Conservation (phyloP, 202 grass and related monocot genomes). For the Digitaria exilis region DNA sequence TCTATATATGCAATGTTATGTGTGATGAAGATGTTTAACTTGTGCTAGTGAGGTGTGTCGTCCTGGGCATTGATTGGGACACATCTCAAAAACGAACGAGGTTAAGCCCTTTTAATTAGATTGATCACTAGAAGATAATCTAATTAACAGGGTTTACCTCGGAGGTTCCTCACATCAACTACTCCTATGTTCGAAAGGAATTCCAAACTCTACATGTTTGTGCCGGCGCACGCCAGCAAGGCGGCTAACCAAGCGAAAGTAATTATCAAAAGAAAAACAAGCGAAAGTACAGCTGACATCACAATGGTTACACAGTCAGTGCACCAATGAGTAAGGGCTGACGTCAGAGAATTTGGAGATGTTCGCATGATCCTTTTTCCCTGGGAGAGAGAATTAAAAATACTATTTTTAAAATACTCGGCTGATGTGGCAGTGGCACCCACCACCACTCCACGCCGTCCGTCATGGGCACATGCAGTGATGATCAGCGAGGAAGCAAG, state of each 20-base stretch:
- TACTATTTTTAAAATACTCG: neutral
- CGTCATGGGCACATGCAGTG: slow-evolving; percentile 25
- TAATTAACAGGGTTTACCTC: no score
- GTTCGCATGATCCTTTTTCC: neutral
- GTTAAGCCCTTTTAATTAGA: no score
- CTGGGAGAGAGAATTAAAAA: neutral
- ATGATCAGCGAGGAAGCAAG: neutral
- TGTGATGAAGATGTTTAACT: no score
- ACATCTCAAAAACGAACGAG: no score
- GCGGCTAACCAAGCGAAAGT: neutral
- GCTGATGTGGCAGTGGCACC: slow-evolving; percentile 38
- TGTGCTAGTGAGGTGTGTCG: no score
- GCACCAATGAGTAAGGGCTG: neutral
- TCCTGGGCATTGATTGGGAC: no score
- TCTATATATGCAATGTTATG: no score
- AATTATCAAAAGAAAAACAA: no score
- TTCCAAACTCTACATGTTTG: neutral
- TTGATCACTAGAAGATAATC: no score
- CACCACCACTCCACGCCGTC: slow-evolving; percentile 4
- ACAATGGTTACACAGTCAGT: neutral
- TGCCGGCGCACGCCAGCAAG: neutral
- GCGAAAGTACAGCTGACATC: neutral
- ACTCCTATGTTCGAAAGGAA: neutral
- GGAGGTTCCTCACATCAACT: no score
- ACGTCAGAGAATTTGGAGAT: neutral